Evolutionary conservation across 768 basidiomycete genomes (phyloP).

Genomic region (Auricularia auricula-judae): DNA sequence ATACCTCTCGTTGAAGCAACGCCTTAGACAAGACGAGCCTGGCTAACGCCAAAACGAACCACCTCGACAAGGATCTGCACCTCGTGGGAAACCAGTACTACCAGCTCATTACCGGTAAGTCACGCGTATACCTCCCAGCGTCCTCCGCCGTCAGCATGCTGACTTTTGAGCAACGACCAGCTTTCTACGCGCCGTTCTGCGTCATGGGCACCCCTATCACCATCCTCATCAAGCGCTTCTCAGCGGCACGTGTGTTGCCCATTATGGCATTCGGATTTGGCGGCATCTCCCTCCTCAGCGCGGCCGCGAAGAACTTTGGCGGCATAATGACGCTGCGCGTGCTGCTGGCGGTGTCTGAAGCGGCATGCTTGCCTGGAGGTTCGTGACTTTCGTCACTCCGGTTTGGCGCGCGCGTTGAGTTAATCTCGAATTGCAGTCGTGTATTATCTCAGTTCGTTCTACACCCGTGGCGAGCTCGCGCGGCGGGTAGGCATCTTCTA

Average conservation of each 20-base stretch:
- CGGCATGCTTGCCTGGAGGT: conserved; percentile 38
- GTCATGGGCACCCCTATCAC: conserved; percentile 41
- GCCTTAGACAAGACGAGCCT: conserved; percentile 40
- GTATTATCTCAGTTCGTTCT: conserved; percentile 42
- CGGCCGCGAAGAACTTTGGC: conserved; percentile 35
- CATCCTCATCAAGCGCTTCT: conserved; percentile 36
- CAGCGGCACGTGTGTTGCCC: conserved; percentile 35
- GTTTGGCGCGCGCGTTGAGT: background rate
- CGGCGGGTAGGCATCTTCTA: conserved; percentile 40
- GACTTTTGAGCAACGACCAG: background rate
- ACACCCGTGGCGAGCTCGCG: conserved; percentile 40
- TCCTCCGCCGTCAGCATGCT: conserved; percentile 19
- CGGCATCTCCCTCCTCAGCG: conserved; percentile 33
- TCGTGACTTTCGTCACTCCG: conserved; percentile 8
- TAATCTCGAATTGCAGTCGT: conserved; percentile 24
- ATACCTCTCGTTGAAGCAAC: conserved; percentile 17
- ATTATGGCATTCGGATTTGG: conserved; percentile 42
- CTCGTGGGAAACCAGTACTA: conserved; percentile 41
- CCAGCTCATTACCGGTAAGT: conserved; percentile 31
- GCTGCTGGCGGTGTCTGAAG: conserved; percentile 41
- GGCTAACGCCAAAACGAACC: conserved; percentile 41
- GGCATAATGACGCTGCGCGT: conserved; percentile 38
- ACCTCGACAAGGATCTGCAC: conserved; percentile 31
- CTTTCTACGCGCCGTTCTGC: conserved; percentile 9
- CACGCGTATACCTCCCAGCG: conserved; percentile 25